Evolutionary conservation across 2,329 filamentous ascomycete genomes (phyloP).

Genomic region (Cordyceps militaris): DNA sequence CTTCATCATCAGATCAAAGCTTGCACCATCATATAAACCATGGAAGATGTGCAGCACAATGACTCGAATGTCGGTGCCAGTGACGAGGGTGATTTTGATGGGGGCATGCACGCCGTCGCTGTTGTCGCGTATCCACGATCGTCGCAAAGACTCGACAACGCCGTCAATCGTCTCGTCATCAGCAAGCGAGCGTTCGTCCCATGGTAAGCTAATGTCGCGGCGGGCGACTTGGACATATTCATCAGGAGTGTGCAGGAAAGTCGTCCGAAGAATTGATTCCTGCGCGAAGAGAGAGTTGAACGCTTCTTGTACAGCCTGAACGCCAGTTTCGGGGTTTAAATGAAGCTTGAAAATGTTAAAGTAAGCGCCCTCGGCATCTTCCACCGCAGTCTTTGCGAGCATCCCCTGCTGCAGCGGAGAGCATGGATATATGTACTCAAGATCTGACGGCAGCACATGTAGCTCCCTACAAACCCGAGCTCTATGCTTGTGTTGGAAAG

Average conservation of each 20-base stretch:
- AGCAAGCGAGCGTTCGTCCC: constrained; percentile 31
- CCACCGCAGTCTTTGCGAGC: constrained; percentile 58
- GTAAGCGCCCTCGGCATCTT: constrained; percentile 54
- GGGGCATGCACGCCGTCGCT: constrained; percentile 41
- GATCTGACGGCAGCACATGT: constrained; percentile 38
- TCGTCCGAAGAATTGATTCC: constrained; percentile 62
- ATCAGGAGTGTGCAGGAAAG: constrained; percentile 65
- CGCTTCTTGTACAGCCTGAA: constrained; percentile 42
- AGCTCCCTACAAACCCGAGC: constrained; percentile 47
- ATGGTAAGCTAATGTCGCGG: constrained; percentile 34
- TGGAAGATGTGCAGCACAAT: constrained; percentile 73
- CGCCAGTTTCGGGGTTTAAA: constrained; percentile 39
- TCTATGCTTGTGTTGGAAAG: constrained; percentile 56
- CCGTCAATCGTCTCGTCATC: constrained; percentile 25
- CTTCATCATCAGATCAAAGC: constrained; percentile 60
- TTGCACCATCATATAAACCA: constrained; percentile 78
- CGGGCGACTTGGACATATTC: constrained; percentile 70
- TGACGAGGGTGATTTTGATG: constrained; percentile 42
- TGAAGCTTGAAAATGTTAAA: constrained; percentile 67
- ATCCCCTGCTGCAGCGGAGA: constrained; percentile 84
- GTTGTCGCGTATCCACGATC: constrained; percentile 50
- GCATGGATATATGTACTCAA: constrained; percentile 74
- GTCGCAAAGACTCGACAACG: constrained; percentile 29
- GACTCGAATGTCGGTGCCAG: constrained; percentile 20
- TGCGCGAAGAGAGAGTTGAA: constrained; percentile 48